Base-by-base conservation (phyloP, 2,329 filamentous ascomycete species). In the Nannizziopsis arthrosporioides region DNA sequence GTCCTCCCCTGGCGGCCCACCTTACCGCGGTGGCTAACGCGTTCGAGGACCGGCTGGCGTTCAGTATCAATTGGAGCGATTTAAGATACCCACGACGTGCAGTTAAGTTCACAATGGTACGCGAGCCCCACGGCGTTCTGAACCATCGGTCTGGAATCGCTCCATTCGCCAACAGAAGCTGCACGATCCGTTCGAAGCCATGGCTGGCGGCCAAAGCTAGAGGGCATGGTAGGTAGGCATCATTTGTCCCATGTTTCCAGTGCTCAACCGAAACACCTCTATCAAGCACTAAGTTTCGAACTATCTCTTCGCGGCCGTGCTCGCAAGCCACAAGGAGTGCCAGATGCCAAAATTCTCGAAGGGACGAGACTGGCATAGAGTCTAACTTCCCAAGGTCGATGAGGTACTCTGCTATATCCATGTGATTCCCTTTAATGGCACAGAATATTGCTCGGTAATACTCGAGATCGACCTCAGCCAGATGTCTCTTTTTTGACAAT, bases 131-230 rank as follows among this genome's bases (percentile, higher is more conserved):
- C 10, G 2, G 7, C n/a, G 39, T 27, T 8, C 17, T 15, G 38
- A n/a, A 14, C 2, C 30, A 6, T n/a, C 30, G 44, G 19, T 49
- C 44, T 31, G 47, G 41, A 44, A 44, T 27, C 2, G 47, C 47
- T 9, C 47, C 41, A 15, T 22, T 44, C 1, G 40, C 42, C 12
- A 49, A 40, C 19, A 49, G 34, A n/a, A 49, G 34, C 4, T 17
- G 18, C 10, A 47, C 45, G 5, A 47, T 35, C 34, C 19, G 14
- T 9, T 41, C 45, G 34, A 17, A 42, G n/a, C 36, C 45, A 34
- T 47, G 36, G n/a, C 38, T 27, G n/a, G 45, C 45, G 17, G 45
- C 45, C 7, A 46, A 5, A 15, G 44, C 12, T 15, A 46, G 17
- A 39, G 34, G 36, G 9, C 34, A 37, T 38, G 22, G 22, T 27